Base-by-base conservation (phyloP, 225 moss, liverwort and hornwort genomes). In the Asterella californica region DNA sequence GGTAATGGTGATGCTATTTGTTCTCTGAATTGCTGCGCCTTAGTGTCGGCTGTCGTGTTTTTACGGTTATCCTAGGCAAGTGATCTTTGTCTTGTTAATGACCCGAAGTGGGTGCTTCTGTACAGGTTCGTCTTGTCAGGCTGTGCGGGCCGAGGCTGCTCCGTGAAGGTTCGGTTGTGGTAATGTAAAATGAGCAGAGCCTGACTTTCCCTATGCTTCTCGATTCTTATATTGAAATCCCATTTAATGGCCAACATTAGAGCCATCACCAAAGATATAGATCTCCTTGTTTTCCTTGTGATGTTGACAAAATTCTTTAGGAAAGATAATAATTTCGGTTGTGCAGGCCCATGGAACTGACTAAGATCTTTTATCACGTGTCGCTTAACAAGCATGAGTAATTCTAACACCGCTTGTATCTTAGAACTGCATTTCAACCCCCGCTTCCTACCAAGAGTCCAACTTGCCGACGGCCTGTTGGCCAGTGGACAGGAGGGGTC, bases 181-280 rank as follows among this genome's bases (percentile, higher is more conserved):
- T 61, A 63, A 70, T 75, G 78, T 78, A 72, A 81, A 69, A 77
- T 47, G 69, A 27, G 30, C 74, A 21, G 21, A 33, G 18, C 17
- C 54, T 74, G 30, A 52, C 53, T 32, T 54, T 25, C 21, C 32
- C 48, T 72, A 12, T 25, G n/a, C 72, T 72, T 72, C 48, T 21
- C 46, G 9, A 72, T 72, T 72, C 72, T 72, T n/a, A 72, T 22
- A n/a, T 65, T 65, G 73, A 60, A 81, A 79, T 53, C 71, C 29
- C 33, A 81, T 73, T 49, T 78, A 30, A 67, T 75, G 78, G 78
- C 74, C 84, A 78, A 78, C 37, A 50, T 67, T 71, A 29, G 30
- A 66, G 76, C 78, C 80, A 80, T 63, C 48, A 2, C 53, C 10
- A 74, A 42, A 68, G 78, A 47, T 74, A 27, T 65, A 74, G 45